Conservation (phyloP, 2,329 filamentous ascomycete genomes). For the Teratosphaeria viscida region DNA sequence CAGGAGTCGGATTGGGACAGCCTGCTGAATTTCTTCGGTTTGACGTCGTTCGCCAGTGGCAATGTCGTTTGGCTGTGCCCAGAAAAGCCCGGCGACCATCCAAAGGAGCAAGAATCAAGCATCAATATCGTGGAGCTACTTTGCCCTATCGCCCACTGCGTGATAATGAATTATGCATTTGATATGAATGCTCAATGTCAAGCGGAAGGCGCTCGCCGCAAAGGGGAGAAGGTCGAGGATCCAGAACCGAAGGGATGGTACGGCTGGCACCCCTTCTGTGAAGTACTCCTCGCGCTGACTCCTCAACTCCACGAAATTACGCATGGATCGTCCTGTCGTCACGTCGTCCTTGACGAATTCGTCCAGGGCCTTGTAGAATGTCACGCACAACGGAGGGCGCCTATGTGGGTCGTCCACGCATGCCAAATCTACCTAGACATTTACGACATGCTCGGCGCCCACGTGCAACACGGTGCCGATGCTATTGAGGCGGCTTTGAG, state of each 20-base stretch:
- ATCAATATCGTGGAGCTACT: constrained; percentile 1
- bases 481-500: background rate
- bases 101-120: background rate
- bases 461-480: background rate
- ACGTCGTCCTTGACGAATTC: constrained; percentile 1
- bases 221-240: background rate
- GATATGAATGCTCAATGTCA: background rate
- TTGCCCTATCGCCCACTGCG: background rate
- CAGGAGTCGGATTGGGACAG: background rate
- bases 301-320: constrained; percentile 1
- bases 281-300: background rate
- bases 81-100: background rate
- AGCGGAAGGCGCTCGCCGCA: background rate
- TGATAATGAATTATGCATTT: background rate
- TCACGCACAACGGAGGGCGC: background rate
- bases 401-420: constrained; percentile 3
- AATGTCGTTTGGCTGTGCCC: constrained; percentile 2
- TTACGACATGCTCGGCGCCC: constrained; percentile 4
- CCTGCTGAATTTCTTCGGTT: constrained; percentile 1
- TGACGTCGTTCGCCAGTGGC: background rate
- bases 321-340: background rate
- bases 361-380: background rate
- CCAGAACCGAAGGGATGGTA: background rate
- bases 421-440: constrained; percentile 7
- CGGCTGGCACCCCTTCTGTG: background rate